phyloP scores from a whole-genome alignment of 2,329 filamentous ascomycete species.

The Epichloe typhina region DNA sequence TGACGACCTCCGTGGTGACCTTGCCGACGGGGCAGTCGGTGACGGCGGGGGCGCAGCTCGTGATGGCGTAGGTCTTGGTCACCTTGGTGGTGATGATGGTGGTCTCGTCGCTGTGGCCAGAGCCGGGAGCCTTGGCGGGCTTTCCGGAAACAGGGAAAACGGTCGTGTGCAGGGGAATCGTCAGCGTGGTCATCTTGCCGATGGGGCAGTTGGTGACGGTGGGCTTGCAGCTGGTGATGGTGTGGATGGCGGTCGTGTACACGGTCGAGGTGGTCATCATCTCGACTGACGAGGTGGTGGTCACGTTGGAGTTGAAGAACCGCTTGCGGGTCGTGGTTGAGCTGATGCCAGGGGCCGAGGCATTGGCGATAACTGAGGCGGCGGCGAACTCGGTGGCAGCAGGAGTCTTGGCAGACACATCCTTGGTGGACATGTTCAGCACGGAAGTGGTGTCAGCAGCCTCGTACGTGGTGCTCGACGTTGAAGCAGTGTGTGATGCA shows the following conservation, averaged over 20 bases:
- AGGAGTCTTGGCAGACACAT: neutral
- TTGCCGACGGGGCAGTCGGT: slow-evolving; percentile 21
- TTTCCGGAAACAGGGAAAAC: too few relatives aligned
- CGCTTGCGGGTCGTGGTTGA: neutral
- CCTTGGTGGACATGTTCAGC: neutral
- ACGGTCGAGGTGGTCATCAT: slow-evolving; percentile 21
- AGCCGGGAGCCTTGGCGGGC: too few relatives aligned
- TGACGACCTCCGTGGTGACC: too few relatives aligned
- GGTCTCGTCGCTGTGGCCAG: too few relatives aligned
- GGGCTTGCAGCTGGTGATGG: slow-evolving; percentile 38
- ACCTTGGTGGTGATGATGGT: too few relatives aligned
- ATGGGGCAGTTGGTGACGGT: slow-evolving; percentile 21
- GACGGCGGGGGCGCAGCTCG: too few relatives aligned
- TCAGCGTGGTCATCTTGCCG: slow-evolving; percentile 21
- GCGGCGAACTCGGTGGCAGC: too few relatives aligned
- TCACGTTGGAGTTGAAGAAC: slow-evolving; percentile 6
- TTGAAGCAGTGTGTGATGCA: too few relatives aligned
- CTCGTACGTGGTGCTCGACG: too few relatives aligned
- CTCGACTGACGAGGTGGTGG: slow-evolving; percentile 16
- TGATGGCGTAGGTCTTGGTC: too few relatives aligned
- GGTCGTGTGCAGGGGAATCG: slow-evolving; percentile 28
- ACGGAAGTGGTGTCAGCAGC: neutral
- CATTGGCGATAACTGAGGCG: too few relatives aligned
- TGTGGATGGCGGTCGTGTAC: slow-evolving; percentile 26
- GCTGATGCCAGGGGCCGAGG: too few relatives aligned